Conservation (phyloP, 768 basidiomycete genomes). For the Hypholoma sublateritium region DNA sequence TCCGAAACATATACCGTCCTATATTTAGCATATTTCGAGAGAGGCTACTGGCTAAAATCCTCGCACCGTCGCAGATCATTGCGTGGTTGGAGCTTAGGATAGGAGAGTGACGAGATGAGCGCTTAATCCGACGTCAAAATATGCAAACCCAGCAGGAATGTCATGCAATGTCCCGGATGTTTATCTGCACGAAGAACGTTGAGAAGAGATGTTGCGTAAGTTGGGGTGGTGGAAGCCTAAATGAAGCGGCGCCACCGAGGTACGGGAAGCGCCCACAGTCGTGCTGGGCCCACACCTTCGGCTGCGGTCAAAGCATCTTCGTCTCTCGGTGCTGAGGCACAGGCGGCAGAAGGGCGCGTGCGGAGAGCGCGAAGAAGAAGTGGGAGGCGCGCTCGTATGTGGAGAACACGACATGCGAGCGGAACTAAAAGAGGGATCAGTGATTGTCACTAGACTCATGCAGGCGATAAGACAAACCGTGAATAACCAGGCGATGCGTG, state of each 20-base stretch:
- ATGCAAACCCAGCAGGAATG: too few species aligned
- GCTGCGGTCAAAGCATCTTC: too few species aligned
- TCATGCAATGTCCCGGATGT: slow-evolving; percentile 34
- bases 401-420: slow-evolving; percentile 55
- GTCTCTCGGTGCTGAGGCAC: too few species aligned
- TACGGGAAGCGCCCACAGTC: too few species aligned
- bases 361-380: slow-evolving; percentile 68
- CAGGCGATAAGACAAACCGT: slow-evolving; percentile 38
- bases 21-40: not conserved
- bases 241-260: too few species aligned
- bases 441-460: not conserved
- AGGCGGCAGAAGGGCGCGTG: too few species aligned
- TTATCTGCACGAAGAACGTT: slow-evolving; percentile 81
- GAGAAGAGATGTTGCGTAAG: slow-evolving; percentile 91
- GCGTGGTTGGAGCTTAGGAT: too few species aligned
- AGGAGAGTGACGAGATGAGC: too few species aligned
- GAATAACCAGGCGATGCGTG: slow-evolving; percentile 49
- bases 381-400: slow-evolving; percentile 31
- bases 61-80: not conserved
- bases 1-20: not conserved
- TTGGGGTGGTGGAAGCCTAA: slow-evolving; percentile 83
- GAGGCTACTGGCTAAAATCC: not conserved
- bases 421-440: slow-evolving; percentile 28
- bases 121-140: too few species aligned
- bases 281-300: too few species aligned